Base-by-base conservation (phyloP, 2,329 filamentous ascomycete genomes). In the Penicillium freii region DNA sequence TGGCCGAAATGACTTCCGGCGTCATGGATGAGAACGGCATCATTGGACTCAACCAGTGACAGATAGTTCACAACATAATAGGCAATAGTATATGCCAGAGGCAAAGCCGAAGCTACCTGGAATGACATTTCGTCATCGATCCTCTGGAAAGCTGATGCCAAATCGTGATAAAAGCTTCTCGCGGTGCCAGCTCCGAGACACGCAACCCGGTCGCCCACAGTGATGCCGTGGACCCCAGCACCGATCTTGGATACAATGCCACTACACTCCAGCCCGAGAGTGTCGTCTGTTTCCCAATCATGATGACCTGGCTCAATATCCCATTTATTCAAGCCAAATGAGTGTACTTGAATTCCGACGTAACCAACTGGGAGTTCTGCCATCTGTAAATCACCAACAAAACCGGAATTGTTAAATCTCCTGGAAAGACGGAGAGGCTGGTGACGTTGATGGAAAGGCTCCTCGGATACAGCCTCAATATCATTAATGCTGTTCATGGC, bases 301-400 rank as follows among this genome's bases (percentile, higher is more conserved):
- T 36, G 7, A 3, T 15, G 7, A 4, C 34, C 17, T 9, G 43
- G 8, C 15, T 34, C 42, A 7, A 54, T n/a, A 56, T 75, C 71
- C 13, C 62, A 62, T 59, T 69, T 66, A 34, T 66, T 71, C 17
- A 76, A 40, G 9, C 68, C 64, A 3, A 68, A 62, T 0, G 70
- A 70, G 23, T 73, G 72, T 40, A 73, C 68, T 38, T 67, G 61
- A 27, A 77, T 68, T 10, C 71, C 69, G 17, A 76, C 59, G 5
- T 70, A 39, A n/a, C 70, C 65, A 0, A 34, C 42, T 3, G 58
- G 60, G 0, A 65, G 45, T 6, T 49, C 42, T 4, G 23, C 10
- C 10, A 36, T 29, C 34, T 49, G 38, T 2, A 7, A 19, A 36
- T 67, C 60, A 8, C 48, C 29, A 5, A 56, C 53, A 31, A 67